A percentile compares a stretch with the other conserved stretches of the same genome.
Evolutionary conservation across 2,329 filamentous ascomycete genomes (phyloP).

Genomic region (Neoarthrinium moseri): DNA sequence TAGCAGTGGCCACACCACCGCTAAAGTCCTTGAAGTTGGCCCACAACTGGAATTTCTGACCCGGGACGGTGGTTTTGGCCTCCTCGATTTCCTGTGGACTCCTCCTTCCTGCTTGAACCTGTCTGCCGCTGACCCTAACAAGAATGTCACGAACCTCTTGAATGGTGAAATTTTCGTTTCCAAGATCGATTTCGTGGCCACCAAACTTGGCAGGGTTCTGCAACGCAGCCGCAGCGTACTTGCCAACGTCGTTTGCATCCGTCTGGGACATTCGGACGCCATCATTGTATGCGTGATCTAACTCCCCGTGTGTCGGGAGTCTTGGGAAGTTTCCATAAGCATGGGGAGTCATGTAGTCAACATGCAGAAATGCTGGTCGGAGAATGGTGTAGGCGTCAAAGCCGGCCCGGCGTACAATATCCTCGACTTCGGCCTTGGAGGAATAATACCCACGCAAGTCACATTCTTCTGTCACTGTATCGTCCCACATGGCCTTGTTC

Average conservation of each 20-base stretch:
- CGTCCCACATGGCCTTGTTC: constrained; percentile 22
- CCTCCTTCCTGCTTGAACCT: constrained; percentile 20
- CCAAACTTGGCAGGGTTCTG: constrained; percentile 27
- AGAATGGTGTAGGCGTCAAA: constrained; percentile 32
- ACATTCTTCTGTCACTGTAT: constrained; percentile 9
- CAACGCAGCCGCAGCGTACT: constrained; percentile 31
- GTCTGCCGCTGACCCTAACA: constrained; percentile 26
- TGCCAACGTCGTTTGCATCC: constrained; percentile 29
- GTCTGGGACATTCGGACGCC: constrained; percentile 24
- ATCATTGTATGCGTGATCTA: constrained; percentile 22
- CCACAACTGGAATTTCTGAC: constrained; percentile 24
- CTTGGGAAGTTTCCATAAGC: constrained; percentile 24
- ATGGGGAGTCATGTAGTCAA: constrained; percentile 24
- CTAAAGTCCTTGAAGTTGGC: constrained; percentile 23
- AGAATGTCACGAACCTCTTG: constrained; percentile 28
- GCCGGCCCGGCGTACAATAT: constrained; percentile 23
- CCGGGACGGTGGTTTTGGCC: constrained; percentile 13
- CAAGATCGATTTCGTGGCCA: constrained; percentile 29
- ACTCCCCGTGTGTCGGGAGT: constrained; percentile 23
- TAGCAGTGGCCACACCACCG: constrained; percentile 7
- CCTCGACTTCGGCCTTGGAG: constrained; percentile 37
- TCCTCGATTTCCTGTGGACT: constrained; percentile 20
- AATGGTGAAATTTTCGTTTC: constrained; percentile 25
- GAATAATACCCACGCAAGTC: constrained; percentile 29
- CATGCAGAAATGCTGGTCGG: constrained; percentile 26